Base-by-base conservation (phyloP, 352 stramenopile species). In the Phytophthora pini region DNA sequence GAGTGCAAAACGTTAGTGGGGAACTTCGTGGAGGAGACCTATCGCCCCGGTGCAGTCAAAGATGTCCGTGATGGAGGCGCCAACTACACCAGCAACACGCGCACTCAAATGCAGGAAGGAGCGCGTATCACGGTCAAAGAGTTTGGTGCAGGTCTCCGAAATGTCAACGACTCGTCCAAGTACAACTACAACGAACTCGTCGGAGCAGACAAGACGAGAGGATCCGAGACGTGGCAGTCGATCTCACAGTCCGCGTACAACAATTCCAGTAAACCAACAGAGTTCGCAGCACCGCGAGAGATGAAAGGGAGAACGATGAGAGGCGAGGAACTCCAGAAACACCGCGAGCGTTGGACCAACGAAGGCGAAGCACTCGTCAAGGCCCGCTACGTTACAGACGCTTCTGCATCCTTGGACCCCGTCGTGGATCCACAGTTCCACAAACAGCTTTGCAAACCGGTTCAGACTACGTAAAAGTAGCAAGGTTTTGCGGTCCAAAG, bases 1-100 rank as follows among this genome's bases (percentile, higher is more conserved):
- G 80, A 92, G 46, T 94, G 83, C 77, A 86, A 86, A 48, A 94
- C 86, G 29, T 72, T 94, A 4, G 73, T 94, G 20, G 84, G 86
- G 53, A 94, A 94, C 57, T 94, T 92, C 40, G 86, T 94, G 22
- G 86, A 94, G 52, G 86, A 94, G 54, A 64, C 85, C 26, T 92
- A 90, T 39, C 82, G 81, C 0, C 85, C 85, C 0, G 77, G 73
- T 10, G 81, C 81, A 3, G 67, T 83, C 36, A 77, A 72, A 39
- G 56, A 74, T 22, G 52, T 64, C 7, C 76, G 78, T 62, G 53
- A 79, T 57, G 79, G 79, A 44, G 81, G 75, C 20, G 63, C 54
- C 45, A 79, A 68, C 54, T 93, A 81, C 52, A 80, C 83, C 56
- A 88, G 68, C 44, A 92, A 70, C 49, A 82, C 77, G 12, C 69